Base-by-base conservation (phyloP, 1,284 basidiomycete species). In the Malassezia psittaci region DNA sequence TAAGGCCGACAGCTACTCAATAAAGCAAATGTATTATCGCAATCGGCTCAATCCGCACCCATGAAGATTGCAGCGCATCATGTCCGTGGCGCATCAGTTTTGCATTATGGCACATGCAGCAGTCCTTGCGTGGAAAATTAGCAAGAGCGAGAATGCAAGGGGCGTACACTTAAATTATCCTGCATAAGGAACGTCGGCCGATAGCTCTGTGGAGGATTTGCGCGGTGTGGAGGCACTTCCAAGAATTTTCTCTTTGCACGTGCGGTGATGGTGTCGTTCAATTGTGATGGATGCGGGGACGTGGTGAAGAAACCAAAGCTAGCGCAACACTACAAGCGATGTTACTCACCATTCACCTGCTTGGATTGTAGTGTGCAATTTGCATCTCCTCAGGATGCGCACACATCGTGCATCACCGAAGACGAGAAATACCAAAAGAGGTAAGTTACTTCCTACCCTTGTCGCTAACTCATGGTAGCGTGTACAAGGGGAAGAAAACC, bases 271-370 rank as follows among this genome's bases (percentile, higher is more conserved):
- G 65, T 69, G 11, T 70, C 67, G 10, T 71, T 72, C 64, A 67
- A 64, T 53, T 74, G 72, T 58, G 67, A 74, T 38, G 63, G 62
- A 36, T 74, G 72, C 51, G 66, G 65, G 48, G 72, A 74, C 36
- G 66, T 69, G 1, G 67, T 74, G 57, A 74, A 74, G 59, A 74
- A 74, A 57, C 72, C 72, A 5, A 74, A 74, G 51, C 67, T 74
- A 11, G 62, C 60, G 10, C 65, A 69, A 55, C 72, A 74, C 55
- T 70, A 58, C 61, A 52, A 65, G 38, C 63, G 69, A 19, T 75
- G 73, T 52, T 63, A 57, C 19, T 57, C 70, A 12, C 60, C 70
- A 19, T 59, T 75, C 21, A 72, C 72, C 10, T 75, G 73, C 40
- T 50, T 75, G 3, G 73, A 75, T 53, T 75, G 73, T 60, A 59